phyloP scores from a whole-genome alignment of 2,329 filamentous ascomycete species.

The Pseudogymnoascus sp. region DNA sequence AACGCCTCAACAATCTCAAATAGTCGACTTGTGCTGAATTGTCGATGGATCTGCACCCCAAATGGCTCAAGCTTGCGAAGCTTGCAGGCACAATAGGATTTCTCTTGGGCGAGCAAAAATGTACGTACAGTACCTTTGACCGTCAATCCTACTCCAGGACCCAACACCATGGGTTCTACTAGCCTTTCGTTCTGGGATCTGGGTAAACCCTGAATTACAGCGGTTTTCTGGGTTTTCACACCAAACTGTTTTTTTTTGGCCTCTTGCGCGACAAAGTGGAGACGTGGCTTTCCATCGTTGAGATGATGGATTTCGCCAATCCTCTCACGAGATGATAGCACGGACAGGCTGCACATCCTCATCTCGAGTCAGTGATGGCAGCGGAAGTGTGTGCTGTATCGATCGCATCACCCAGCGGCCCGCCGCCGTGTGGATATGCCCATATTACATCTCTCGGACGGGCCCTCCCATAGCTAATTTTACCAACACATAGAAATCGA shows the following conservation, averaged over 20 bases:
- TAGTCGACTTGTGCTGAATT: not conserved
- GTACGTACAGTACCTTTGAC: not conserved
- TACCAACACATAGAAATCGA: not conserved
- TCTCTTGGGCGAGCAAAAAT: not conserved
- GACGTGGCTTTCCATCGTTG: not conserved
- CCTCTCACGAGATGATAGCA: conserved; percentile 5
- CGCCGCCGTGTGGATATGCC: conserved; percentile 8
- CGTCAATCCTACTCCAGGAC: not conserved
- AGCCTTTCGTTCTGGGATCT: not conserved
- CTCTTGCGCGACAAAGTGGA: conserved; percentile 6
- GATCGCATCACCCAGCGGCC: conserved; percentile 4
- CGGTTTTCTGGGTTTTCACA: not conserved
- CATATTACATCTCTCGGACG: conserved; percentile 1
- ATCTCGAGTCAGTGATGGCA: conserved; percentile 1
- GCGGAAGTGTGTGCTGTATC: conserved; percentile 8
- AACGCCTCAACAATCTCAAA: conserved; percentile 6
- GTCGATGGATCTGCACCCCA: not conserved
- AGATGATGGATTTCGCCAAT: not conserved
- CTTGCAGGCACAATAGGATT: not conserved
- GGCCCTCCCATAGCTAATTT: conserved; percentile 5
- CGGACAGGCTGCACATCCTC: conserved; percentile 7
- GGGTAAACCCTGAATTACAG: conserved; percentile 7
- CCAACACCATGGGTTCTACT: conserved; percentile 3
- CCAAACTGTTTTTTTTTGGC: not conserved
- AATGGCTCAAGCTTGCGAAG: not conserved